Evolutionary conservation across 2,329 filamentous ascomycete species (phyloP).

Genomic region (Mollisiaceae sp.): DNA sequence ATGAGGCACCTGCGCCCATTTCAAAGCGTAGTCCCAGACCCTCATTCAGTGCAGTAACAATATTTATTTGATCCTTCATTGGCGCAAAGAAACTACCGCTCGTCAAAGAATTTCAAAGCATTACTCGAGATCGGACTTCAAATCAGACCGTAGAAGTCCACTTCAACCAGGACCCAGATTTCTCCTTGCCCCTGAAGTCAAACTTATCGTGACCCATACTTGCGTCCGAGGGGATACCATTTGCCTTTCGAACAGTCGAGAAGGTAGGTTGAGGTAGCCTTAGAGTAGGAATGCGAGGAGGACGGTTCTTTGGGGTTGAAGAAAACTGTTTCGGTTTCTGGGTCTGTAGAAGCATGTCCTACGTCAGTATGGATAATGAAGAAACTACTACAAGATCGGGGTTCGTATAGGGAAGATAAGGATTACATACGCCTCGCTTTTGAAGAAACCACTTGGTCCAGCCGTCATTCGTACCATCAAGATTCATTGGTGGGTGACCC

Average conservation of each 20-base stretch:
- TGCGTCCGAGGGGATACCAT: slow-evolving; percentile 21
- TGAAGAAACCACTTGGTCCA: slow-evolving; percentile 25
- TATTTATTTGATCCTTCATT: background rate
- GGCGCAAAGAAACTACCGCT: background rate
- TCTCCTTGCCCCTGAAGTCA: slow-evolving; percentile 14
- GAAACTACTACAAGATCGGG: background rate
- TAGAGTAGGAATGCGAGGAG: slow-evolving; percentile 29
- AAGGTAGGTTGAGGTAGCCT: slow-evolving; percentile 32
- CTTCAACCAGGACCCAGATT: slow-evolving; percentile 14
- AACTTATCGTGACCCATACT: slow-evolving; percentile 8
- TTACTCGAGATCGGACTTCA: background rate
- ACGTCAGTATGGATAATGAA: background rate
- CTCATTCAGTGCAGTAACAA: background rate
- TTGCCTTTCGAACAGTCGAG: slow-evolving; percentile 27
- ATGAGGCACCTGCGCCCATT: background rate
- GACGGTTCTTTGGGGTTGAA: slow-evolving; percentile 11
- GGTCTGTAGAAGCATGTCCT: background rate
- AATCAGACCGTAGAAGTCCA: slow-evolving; percentile 24
- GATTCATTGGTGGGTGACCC: slow-evolving; percentile 7
- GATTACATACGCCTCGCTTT: background rate
- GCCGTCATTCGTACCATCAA: slow-evolving; percentile 30
- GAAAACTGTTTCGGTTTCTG: background rate
- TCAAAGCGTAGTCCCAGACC: background rate
- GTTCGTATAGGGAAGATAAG: background rate
- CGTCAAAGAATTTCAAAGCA: background rate